phyloP scores from a whole-genome alignment of 768 basidiomycete species.

The Suillus subaureus region DNA sequence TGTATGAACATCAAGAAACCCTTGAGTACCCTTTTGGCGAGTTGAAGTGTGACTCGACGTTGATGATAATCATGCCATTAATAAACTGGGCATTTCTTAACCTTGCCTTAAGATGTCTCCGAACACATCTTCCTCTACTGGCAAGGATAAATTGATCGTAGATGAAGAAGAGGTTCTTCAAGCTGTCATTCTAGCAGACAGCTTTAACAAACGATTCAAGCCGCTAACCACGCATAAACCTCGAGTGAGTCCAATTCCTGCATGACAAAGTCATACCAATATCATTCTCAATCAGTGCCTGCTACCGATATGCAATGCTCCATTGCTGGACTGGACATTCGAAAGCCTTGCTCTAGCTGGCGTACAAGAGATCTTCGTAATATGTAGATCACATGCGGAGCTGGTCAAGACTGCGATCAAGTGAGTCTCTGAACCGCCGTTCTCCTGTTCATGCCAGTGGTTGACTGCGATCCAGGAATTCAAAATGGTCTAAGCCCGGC shows the following conservation, averaged over 20 bases:
- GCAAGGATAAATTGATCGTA: slow-evolving; percentile 65
- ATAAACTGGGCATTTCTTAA: slow-evolving; percentile 12
- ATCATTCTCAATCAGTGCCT: slow-evolving; percentile 62
- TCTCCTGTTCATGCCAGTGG: slow-evolving; percentile 4
- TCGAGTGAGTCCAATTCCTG: slow-evolving; percentile 54
- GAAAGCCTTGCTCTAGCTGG: slow-evolving; percentile 94
- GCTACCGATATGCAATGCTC: slow-evolving; percentile 91
- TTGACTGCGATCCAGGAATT: slow-evolving; percentile 50
- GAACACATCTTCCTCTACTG: slow-evolving; percentile 49
- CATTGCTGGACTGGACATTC: slow-evolving; percentile 94
- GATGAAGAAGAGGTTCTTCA: slow-evolving; percentile 88
- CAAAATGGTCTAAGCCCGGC: slow-evolving; percentile 82
- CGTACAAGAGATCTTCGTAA: slow-evolving; percentile 94
- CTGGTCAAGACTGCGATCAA: slow-evolving; percentile 83
- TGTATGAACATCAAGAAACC: neutral
- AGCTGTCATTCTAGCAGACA: slow-evolving; percentile 94
- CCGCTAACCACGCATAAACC: slow-evolving; percentile 89
- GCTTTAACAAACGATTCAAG: slow-evolving; percentile 91
- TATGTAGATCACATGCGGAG: slow-evolving; percentile 89
- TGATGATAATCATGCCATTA: neutral
- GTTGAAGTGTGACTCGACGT: slow-evolving; percentile 27
- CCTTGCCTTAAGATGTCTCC: slow-evolving; percentile 55
- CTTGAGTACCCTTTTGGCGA: neutral
- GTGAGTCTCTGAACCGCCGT: slow-evolving; percentile 42
- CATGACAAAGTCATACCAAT: slow-evolving; percentile 18